phyloP scores from a whole-genome alignment of 176 grass and related monocot genomes.

The maize (Zea mays) region Zm-B73-REFERENCE-NAM-5.0 NC_050100.1:1650501-1651000 shows the following conservation, averaged over 20 bases:
- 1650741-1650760: slow-evolving; percentile 49
- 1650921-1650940: neutral
- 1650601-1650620: slow-evolving; percentile 56
- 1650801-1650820: slow-evolving; percentile 55
- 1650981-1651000: slow-evolving; percentile 19
- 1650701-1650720: slow-evolving; percentile 36
- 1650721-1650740: slow-evolving; percentile 32
- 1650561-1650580: neutral
- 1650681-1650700: slow-evolving; percentile 28
- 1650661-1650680: slow-evolving; percentile 51
- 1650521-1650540: neutral
- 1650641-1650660: slow-evolving; percentile 50
- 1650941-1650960: slow-evolving; percentile 2
- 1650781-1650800: slow-evolving; percentile 41
- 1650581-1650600: slow-evolving; percentile 19
- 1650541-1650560: slow-evolving; percentile 25
- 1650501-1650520: neutral
- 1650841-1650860: slow-evolving; percentile 15
- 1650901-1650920: neutral
- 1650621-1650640: slow-evolving; percentile 48
- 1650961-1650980: slow-evolving; percentile 7
- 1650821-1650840: slow-evolving; percentile 51
- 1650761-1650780: slow-evolving; percentile 42
- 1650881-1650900: slow-evolving; percentile 4
- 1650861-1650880: slow-evolving; percentile 17